Percentiles rank a stretch among this genome's conserved stretches.
These are phyloP conservation scores for Candida piceae DNA, from an alignment of 805 yeast genomes.

Conservation along the genomic window DNA sequence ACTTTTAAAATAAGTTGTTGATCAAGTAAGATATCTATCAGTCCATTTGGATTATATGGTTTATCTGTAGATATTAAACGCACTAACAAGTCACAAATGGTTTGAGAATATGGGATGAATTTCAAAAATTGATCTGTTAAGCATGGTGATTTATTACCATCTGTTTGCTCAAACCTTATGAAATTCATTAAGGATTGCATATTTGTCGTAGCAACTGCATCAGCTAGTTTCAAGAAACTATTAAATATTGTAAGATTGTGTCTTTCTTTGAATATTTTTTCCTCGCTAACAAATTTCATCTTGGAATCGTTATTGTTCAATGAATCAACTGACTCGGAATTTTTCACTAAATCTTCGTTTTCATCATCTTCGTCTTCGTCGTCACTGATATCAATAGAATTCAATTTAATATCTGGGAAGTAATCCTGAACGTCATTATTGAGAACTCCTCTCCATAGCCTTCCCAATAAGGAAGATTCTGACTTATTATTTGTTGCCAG, in stretches of 20 bases:
- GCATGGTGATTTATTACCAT: constrained; percentile 18
- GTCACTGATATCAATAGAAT: constrained; percentile 7
- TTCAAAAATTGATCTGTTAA: constrained; percentile 71
- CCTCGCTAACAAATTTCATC: background rate
- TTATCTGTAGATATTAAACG: constrained; percentile 89
- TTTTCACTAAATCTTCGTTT: background rate
- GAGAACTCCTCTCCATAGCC: constrained; percentile 30
- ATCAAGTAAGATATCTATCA: constrained; percentile 64
- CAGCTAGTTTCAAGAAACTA: constrained; percentile 76
- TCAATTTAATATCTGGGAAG: constrained; percentile 5
- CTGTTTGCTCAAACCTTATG: constrained; percentile 41
- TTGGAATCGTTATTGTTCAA: constrained; percentile 1
- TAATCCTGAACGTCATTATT: constrained; percentile 20
- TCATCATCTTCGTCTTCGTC: constrained; percentile 8
- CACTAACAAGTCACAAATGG: constrained; percentile 82
- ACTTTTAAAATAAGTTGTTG: constrained; percentile 65
- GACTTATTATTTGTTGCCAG: constrained; percentile 7
- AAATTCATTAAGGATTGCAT: constrained; percentile 72
- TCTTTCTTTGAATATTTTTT: constrained; percentile 13
- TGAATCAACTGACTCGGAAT: too few species aligned
- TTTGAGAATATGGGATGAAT: constrained; percentile 78
- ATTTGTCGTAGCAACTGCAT: constrained; percentile 76
- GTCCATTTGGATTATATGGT: constrained; percentile 81
- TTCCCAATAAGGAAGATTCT: constrained; percentile 18
- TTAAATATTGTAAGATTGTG: constrained; percentile 28